phyloP scores from a whole-genome alignment of 2,329 filamentous ascomycete species.

The Atkinsonella hypoxylon region DNA sequence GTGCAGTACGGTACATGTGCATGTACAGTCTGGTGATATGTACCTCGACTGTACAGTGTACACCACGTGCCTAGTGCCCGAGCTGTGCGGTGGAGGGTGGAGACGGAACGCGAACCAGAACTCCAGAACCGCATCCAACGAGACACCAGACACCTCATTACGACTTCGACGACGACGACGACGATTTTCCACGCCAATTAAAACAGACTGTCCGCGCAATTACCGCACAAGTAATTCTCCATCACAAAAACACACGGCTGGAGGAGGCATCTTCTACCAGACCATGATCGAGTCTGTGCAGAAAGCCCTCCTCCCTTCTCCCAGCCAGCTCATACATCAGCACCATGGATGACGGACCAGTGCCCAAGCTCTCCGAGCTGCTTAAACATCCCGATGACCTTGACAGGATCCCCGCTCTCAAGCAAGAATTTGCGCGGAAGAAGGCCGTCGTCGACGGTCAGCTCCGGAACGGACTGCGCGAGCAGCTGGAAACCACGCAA shows the following conservation, averaged over 20 bases:
- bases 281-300: conserved; percentile 11
- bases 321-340: conserved; percentile 4
- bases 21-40: too few species aligned
- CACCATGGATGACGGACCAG: conserved; percentile 44
- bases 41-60: too few species aligned
- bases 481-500: conserved; percentile 91
- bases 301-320: conserved; percentile 7
- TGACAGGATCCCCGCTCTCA: conserved; percentile 84
- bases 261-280: conserved; percentile 1
- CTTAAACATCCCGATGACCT: conserved; percentile 93
- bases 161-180: neutral
- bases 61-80: neutral
- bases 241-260: neutral
- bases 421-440: conserved; percentile 87
- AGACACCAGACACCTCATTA: neutral
- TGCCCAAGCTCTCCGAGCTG: conserved; percentile 79
- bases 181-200: neutral
- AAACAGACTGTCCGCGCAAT: neutral
- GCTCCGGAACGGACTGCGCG: conserved; percentile 74
- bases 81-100: neutral
- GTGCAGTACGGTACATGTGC: too few species aligned
- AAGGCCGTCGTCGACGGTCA: conserved; percentile 85
- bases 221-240: neutral
- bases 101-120: too few species aligned
- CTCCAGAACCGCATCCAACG: neutral